phyloP scores from a whole-genome alignment of 1,284 basidiomycete species.

The Xerocomus tenax region DNA sequence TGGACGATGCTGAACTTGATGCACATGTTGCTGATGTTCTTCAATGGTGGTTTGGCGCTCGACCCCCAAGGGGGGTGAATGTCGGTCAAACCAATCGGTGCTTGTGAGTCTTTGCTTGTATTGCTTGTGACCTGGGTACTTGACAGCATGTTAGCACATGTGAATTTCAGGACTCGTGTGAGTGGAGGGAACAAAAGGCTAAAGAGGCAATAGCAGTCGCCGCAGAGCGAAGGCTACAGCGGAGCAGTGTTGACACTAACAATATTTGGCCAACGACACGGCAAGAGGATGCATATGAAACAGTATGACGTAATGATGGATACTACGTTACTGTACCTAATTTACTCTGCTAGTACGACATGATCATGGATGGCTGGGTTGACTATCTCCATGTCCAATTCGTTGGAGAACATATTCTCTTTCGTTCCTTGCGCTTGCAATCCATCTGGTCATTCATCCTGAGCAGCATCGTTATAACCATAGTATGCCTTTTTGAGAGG shows the following conservation, averaged over 20 bases:
- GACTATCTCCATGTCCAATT: constrained; percentile 50
- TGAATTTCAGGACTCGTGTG: constrained; percentile 71
- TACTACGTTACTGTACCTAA: too few relatives aligned
- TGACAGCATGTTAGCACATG: constrained; percentile 47
- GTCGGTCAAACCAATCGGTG: constrained; percentile 57
- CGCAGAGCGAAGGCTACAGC: not conserved
- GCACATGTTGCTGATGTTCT: constrained; percentile 50
- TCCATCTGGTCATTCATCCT: constrained; percentile 41
- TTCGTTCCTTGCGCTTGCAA: constrained; percentile 43
- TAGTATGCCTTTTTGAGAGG: constrained; percentile 54
- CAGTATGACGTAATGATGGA: constrained; percentile 6
- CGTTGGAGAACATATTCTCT: constrained; percentile 49
- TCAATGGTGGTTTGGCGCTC: constrained; percentile 66
- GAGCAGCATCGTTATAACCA: constrained; percentile 39
- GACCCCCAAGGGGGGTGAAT: constrained; percentile 61
- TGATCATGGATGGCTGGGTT: constrained; percentile 35
- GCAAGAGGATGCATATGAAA: not conserved
- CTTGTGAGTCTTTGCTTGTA: constrained; percentile 41
- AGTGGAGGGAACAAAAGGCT: constrained; percentile 73
- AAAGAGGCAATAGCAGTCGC: constrained; percentile 29
- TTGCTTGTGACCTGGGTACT: constrained; percentile 2
- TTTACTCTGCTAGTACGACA: not conserved
- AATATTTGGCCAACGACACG: not conserved
- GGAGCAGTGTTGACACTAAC: not conserved
- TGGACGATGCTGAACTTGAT: constrained; percentile 52